Evolutionary conservation across 1,284 basidiomycete species (phyloP).

Genomic region (Fomitopsis betulina): DNA sequence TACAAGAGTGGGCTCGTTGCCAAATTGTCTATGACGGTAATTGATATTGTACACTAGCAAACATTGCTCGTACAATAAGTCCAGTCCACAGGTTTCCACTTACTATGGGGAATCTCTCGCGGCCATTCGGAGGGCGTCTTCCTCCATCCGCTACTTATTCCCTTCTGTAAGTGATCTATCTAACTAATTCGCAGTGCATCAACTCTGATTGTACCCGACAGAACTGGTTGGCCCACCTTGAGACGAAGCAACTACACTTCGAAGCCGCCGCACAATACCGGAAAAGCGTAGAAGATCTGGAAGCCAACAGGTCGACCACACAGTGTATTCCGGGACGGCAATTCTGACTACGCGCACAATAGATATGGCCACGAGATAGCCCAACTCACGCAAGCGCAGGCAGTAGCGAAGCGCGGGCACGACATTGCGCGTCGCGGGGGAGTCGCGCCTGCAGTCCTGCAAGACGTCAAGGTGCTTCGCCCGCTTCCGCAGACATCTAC

Average conservation of each 20-base stretch:
- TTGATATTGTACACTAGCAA: background rate
- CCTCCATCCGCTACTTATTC: slow-evolving; percentile 42
- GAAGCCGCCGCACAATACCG: slow-evolving; percentile 87
- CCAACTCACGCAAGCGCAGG: slow-evolving; percentile 65
- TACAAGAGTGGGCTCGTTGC: slow-evolving; percentile 86
- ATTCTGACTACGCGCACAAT: slow-evolving; percentile 6
- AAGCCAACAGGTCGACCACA: slow-evolving; percentile 57
- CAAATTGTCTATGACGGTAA: slow-evolving; percentile 75
- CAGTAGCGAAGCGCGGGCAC: slow-evolving; percentile 69
- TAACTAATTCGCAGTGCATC: background rate
- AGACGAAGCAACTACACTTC: slow-evolving; percentile 85
- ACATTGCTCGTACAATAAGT: no score
- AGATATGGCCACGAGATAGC: slow-evolving; percentile 87
- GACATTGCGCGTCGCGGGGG: slow-evolving; percentile 64
- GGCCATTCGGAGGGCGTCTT: slow-evolving; percentile 46
- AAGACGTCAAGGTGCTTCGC: slow-evolving; percentile 69
- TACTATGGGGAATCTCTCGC: slow-evolving; percentile 60
- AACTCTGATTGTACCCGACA: slow-evolving; percentile 26
- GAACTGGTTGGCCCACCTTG: slow-evolving; percentile 82
- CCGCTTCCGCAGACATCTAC: background rate
- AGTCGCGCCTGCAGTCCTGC: slow-evolving; percentile 58
- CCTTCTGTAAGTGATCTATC: slow-evolving; percentile 42
- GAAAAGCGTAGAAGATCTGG: slow-evolving; percentile 89
- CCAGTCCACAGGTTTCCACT: slow-evolving; percentile 48
- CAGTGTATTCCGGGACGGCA: background rate